These are phyloP conservation scores for Cercospora sojina DNA, from an alignment of 2,329 filamentous ascomycete genomes.

Conservation along the genomic window DNA sequence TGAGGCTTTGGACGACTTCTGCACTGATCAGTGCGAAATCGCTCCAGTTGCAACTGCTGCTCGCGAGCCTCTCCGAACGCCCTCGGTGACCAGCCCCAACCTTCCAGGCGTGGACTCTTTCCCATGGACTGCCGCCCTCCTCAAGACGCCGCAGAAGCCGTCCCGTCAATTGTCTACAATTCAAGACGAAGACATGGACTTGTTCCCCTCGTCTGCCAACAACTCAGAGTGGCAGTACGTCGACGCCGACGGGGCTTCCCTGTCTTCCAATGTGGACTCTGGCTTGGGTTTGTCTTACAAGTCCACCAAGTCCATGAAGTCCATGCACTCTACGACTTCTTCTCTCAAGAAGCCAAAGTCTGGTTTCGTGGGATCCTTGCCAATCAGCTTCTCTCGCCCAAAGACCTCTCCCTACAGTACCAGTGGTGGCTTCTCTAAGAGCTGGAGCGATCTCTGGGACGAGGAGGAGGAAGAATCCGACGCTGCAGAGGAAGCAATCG, in stretches of 20 bases:
- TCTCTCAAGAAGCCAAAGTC: slow-evolving; percentile 64
- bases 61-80: slow-evolving; percentile 91
- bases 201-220: slow-evolving; percentile 76
- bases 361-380: slow-evolving; percentile 71
- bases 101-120: slow-evolving; percentile 76
- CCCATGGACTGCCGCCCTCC: slow-evolving; percentile 90
- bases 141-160: slow-evolving; percentile 68
- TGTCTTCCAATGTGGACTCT: slow-evolving; percentile 82
- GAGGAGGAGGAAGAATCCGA: slow-evolving; percentile 78
- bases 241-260: slow-evolving; percentile 73
- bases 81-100: slow-evolving; percentile 85
- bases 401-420: slow-evolving; percentile 56
- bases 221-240: slow-evolving; percentile 68
- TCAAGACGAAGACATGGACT: slow-evolving; percentile 75
- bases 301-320: slow-evolving; percentile 55
- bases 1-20: slow-evolving; percentile 90
- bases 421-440: slow-evolving; percentile 74
- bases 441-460: slow-evolving; percentile 98
- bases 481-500: slow-evolving; percentile 44
- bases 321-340: slow-evolving; percentile 43
- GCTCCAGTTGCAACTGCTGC: slow-evolving; percentile 74
- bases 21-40: slow-evolving; percentile 66
- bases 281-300: slow-evolving; percentile 78
- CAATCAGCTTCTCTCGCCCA: slow-evolving; percentile 56
- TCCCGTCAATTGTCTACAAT: slow-evolving; percentile 84